phyloP scores from a whole-genome alignment of 345 rosid species.

The Citrus unshiu region DNA sequence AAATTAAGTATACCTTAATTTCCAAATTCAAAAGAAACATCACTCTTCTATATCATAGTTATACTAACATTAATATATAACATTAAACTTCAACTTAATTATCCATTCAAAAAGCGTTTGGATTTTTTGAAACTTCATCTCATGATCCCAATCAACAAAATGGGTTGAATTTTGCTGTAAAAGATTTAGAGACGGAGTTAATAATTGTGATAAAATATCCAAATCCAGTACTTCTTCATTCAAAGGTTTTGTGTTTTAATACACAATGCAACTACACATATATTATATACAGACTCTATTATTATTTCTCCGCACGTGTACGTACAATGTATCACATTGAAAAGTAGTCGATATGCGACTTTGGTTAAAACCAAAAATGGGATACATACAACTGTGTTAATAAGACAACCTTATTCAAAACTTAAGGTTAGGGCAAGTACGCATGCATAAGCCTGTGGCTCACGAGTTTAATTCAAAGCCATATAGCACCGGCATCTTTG shows the following conservation, averaged over 20 bases:
- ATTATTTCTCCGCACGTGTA: neutral
- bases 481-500: slow-evolving; percentile 80
- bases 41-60: too few relatives aligned
- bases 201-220: too few relatives aligned
- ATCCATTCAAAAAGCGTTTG: neutral
- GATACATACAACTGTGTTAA: neutral
- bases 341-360: neutral
- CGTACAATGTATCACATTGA: neutral
- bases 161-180: too few relatives aligned
- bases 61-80: neutral
- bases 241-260: neutral
- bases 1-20: too few relatives aligned
- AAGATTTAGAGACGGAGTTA: too few relatives aligned
- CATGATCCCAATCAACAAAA: too few relatives aligned
- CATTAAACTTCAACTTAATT: neutral
- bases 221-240: too few relatives aligned
- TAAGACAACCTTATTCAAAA: neutral
- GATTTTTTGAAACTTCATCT: too few relatives aligned
- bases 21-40: too few relatives aligned
- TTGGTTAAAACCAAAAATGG: neutral
- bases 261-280: neutral
- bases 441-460: neutral
- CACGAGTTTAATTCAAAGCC: slow-evolving; percentile 37
- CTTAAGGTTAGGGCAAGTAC: neutral
- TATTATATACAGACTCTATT: neutral